Base-by-base conservation (phyloP, 106 monocot genomes). In the Platanthera guangdongensis region DNA sequence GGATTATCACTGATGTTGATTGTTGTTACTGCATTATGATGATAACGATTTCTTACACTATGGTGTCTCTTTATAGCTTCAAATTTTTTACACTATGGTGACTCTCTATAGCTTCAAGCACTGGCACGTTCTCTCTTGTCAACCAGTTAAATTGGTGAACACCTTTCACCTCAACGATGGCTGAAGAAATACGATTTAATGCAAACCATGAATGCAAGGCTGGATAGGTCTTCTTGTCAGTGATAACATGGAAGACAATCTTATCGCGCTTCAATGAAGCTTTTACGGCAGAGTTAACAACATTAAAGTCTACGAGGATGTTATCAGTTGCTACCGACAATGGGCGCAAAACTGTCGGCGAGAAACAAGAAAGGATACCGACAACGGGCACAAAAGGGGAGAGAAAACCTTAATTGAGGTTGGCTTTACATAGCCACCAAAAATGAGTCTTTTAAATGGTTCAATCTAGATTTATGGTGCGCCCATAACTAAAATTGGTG, bases 141-240 rank as follows among this genome's bases (percentile, higher is more conserved):
- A 92, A 83, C 90, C 90, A 95, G 49, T 90, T 88, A 83, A 95
- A 95, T 71, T 95, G 92, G 75, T 90, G 90, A 76, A 92, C 88
- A 16, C 92, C 78, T 87, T 92, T 95, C 73, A 92, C 95, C 77
- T 95, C 95, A 76, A 95, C 78, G 77, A 92, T 88, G 22, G 92
- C 90, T 15, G 92, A 86, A 47, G 79, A 76, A 68, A 82, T 47
- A 78, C 86, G 79, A 77, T 95, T 89, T 57, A 95, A 81, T 62
- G 92, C 95, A 88, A 95, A 95, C 92, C 92, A 95, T 74, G 92
- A 95, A 79, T 92, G 95, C 92, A 95, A 90, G 16, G 82, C 92
- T n/a, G 92, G 90, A 85, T 92, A 92, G 32, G 95, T 95, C 78
- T 90, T 95, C 81, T 92, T 92, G 72, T 95, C 95, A 30, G 92